Percentiles rank a stretch among this genome's conserved stretches.
Evolutionary conservation across 116 monocot genomes (phyloP).

Genomic region (Iris pallida): DNA sequence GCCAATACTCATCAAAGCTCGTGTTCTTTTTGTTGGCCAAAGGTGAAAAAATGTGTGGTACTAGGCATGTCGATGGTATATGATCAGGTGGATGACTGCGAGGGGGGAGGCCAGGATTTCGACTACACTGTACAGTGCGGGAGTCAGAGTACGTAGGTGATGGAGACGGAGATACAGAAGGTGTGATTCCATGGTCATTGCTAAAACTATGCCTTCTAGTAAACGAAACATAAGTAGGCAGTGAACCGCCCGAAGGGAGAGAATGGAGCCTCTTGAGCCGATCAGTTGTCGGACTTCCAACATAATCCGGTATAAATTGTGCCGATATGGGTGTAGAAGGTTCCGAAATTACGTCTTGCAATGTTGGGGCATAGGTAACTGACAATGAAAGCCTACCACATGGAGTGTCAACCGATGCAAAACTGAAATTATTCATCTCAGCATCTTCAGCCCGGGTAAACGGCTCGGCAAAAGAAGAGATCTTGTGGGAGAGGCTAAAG

Average conservation of each 20-base stretch:
- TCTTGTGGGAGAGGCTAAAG: slow-evolving; percentile 55
- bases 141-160: slow-evolving; percentile 42
- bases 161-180: slow-evolving; percentile 30
- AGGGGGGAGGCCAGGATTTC: slow-evolving; percentile 3
- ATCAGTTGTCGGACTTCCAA: slow-evolving; percentile 70
- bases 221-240: slow-evolving; percentile 27
- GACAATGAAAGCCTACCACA: slow-evolving; percentile 51
- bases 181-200: slow-evolving; percentile 26
- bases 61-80: slow-evolving; percentile 12
- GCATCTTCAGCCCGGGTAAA: slow-evolving; percentile 56
- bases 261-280: slow-evolving; percentile 58
- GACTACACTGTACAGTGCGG: slow-evolving; percentile 14
- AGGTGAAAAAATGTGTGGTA: slow-evolving; percentile 10
- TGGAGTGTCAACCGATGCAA: slow-evolving; percentile 63
- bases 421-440: slow-evolving; percentile 49
- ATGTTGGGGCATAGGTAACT: slow-evolving; percentile 47
- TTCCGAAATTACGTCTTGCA: slow-evolving; percentile 44
- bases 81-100: slow-evolving; percentile 5
- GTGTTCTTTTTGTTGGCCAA: slow-evolving; percentile 4
- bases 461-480: slow-evolving; percentile 62
- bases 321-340: slow-evolving; percentile 41
- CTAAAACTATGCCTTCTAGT: slow-evolving; percentile 72
- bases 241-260: slow-evolving; percentile 23
- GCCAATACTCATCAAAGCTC: slow-evolving; percentile 37
- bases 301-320: slow-evolving; percentile 72